Percentiles rank a stretch among this genome's conserved stretches.
These are phyloP conservation scores for Cystobasidium ongulense DNA, from an alignment of 768 basidiomycete species.

Conservation along the genomic window DNA sequence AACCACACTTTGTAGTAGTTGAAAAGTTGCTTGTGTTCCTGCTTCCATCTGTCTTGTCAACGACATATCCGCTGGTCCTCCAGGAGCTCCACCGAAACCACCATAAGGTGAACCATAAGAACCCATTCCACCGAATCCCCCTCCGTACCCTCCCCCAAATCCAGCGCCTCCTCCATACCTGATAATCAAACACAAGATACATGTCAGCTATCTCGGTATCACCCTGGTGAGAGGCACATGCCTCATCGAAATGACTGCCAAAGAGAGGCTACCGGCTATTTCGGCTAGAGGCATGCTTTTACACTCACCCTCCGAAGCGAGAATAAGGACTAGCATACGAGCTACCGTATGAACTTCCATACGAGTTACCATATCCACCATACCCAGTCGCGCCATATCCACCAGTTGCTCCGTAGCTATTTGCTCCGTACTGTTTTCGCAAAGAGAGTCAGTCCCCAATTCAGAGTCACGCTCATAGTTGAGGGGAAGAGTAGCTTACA, in stretches of 20 bases:
- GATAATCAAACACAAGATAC: not conserved
- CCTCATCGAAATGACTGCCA: no score
- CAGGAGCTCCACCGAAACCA: slow-evolving; percentile 6
- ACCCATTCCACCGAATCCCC: slow-evolving; percentile 27
- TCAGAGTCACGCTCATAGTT: no score
- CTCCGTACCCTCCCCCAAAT: slow-evolving; percentile 1
- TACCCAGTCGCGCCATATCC: not conserved
- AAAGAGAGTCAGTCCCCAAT: no score
- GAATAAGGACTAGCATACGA: not conserved
- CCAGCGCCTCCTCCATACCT: slow-evolving; percentile 21
- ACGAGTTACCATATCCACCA: slow-evolving; percentile 2
- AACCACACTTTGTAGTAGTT: slow-evolving; percentile 86
- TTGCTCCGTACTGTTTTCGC: not conserved
- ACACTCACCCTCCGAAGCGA: slow-evolving; percentile 13
- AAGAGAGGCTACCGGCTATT: no score
- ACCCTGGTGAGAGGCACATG: no score
- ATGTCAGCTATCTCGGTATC: no score
- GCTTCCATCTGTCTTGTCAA: slow-evolving; percentile 80
- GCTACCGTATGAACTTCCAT: not conserved
- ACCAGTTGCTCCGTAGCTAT: not conserved
- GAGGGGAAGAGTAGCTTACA: not conserved
- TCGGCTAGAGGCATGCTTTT: not conserved
- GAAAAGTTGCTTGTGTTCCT: slow-evolving; percentile 85
- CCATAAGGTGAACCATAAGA: slow-evolving; percentile 33
- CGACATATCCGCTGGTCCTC: slow-evolving; percentile 36